These are phyloP conservation scores for Dactylellina leptospora DNA, from an alignment of 2,329 filamentous ascomycete species.

Conservation along the genomic window DNA sequence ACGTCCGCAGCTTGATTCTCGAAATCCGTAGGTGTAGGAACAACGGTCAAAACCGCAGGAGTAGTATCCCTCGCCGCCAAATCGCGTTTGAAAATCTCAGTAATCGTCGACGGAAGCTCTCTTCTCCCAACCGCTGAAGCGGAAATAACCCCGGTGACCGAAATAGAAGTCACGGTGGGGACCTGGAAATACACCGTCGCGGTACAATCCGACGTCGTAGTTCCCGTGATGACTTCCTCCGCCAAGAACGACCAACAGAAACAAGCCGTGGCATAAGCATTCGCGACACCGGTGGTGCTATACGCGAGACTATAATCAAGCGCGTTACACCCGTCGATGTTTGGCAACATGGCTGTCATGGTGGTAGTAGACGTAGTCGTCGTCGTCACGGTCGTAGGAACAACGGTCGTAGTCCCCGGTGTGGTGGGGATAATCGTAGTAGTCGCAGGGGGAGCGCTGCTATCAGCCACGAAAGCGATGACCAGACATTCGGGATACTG, in stretches of 20 bases:
- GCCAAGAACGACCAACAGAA: conserved; percentile 41
- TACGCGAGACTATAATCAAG: conserved; percentile 40
- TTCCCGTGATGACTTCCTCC: conserved; percentile 2
- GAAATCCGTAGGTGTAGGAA: conserved; percentile 32
- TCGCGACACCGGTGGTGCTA: conserved; percentile 21
- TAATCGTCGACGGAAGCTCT: not conserved
- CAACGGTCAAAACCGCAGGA: not conserved
- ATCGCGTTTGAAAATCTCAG: not conserved
- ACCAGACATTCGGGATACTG: conserved; percentile 9
- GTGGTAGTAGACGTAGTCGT: not conserved
- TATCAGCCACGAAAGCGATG: not conserved
- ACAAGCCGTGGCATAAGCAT: conserved; percentile 38
- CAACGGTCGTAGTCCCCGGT: conserved; percentile 7
- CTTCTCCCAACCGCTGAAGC: too few relatives aligned
- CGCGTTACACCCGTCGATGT: conserved; percentile 33
- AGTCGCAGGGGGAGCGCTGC: not conserved
- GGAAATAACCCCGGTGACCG: conserved; percentile 21
- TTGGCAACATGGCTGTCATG: conserved; percentile 8
- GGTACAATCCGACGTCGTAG: conserved; percentile 25
- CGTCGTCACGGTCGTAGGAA: conserved; percentile 9
- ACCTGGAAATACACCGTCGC: conserved; percentile 13
- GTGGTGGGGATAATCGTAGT: conserved; percentile 1
- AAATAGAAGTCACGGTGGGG: conserved; percentile 41
- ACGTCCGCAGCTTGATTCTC: not conserved
- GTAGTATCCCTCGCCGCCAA: conserved; percentile 4